Conservation (phyloP, 2,329 filamentous ascomycete species). For the Plectosphaerella sp. region DNA sequence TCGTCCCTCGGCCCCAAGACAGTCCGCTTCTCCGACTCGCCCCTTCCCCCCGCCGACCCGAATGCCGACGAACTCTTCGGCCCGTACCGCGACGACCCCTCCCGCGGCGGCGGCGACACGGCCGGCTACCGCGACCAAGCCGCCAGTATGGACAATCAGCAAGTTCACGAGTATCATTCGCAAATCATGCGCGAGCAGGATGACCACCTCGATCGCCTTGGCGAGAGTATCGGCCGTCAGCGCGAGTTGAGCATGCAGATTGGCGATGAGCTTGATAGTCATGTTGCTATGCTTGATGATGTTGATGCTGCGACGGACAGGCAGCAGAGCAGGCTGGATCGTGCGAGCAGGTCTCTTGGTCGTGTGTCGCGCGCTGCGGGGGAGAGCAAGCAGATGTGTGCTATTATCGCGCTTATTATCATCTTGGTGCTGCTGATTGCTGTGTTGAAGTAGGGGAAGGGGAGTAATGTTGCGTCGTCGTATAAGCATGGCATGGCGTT, state of each 20-base stretch:
- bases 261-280: slow-evolving; percentile 88
- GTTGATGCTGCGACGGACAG: slow-evolving; percentile 79
- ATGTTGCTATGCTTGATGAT: slow-evolving; percentile 85
- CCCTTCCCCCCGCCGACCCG: slow-evolving; percentile 35
- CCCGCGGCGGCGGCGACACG: slow-evolving; percentile 27
- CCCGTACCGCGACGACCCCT: slow-evolving; percentile 69
- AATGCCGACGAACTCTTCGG: slow-evolving; percentile 41
- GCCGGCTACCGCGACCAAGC: slow-evolving; percentile 59
- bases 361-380: slow-evolving; percentile 68
- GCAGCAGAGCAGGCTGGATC: slow-evolving; percentile 70
- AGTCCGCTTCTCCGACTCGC: slow-evolving; percentile 79
- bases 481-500: background rate
- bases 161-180: slow-evolving; percentile 81
- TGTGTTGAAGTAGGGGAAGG: slow-evolving; percentile 62
- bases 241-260: slow-evolving; percentile 93
- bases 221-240: slow-evolving; percentile 83
- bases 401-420: slow-evolving; percentile 77
- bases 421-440: slow-evolving; percentile 79
- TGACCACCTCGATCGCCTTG: slow-evolving; percentile 82
- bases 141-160: slow-evolving; percentile 65
- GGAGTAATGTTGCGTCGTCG: background rate
- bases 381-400: slow-evolving; percentile 83
- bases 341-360: slow-evolving; percentile 68
- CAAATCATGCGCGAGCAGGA: slow-evolving; percentile 86
- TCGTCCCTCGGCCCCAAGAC: slow-evolving; percentile 52